phyloP scores from a whole-genome alignment of 2,329 filamentous ascomycete species.

The Pseudogymnoascus verrucosus region DNA sequence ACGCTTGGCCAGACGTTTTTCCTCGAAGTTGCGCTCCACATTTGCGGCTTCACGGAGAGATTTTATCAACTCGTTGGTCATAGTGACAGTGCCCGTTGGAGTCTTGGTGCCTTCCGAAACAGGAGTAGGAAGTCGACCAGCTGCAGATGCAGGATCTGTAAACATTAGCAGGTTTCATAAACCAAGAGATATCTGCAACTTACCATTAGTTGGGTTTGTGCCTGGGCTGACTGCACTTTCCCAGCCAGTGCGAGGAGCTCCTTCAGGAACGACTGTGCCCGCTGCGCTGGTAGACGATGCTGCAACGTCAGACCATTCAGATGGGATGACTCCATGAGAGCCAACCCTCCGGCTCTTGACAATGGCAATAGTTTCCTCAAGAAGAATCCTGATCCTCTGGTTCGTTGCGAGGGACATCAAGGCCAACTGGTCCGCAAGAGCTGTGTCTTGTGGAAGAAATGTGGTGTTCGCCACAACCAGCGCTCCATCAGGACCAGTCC shows the following conservation, averaged over 20 bases:
- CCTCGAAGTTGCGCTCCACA: conserved; percentile 64
- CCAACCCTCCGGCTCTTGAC: conserved; percentile 65
- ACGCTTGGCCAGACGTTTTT: conserved; percentile 60
- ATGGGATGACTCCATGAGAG: conserved; percentile 70
- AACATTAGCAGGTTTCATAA: conserved; percentile 29
- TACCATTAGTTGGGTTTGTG: conserved; percentile 54
- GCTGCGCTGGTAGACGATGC: conserved; percentile 35
- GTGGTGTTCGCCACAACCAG: conserved; percentile 56
- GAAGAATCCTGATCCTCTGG: conserved; percentile 64
- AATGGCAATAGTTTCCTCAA: conserved; percentile 69
- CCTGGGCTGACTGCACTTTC: conserved; percentile 46
- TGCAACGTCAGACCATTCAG: conserved; percentile 68
- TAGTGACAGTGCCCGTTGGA: conserved; percentile 34
- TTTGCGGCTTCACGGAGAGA: conserved; percentile 55
- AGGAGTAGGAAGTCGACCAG: conserved; percentile 36
- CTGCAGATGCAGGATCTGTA: conserved; percentile 25
- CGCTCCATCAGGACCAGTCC: conserved; percentile 55
- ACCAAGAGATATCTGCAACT: conserved; percentile 24
- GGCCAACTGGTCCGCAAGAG: conserved; percentile 73
- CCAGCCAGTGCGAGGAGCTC: conserved; percentile 26
- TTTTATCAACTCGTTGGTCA: conserved; percentile 35
- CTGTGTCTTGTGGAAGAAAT: conserved; percentile 67
- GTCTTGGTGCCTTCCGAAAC: conserved; percentile 42
- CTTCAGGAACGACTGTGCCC: conserved; percentile 23
- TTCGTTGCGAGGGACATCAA: conserved; percentile 77